A percentile compares a stretch with the other conserved stretches of the same genome.
Conservation (phyloP, 257 asterid genomes). For the Thymus mandschuricus region DNA sequence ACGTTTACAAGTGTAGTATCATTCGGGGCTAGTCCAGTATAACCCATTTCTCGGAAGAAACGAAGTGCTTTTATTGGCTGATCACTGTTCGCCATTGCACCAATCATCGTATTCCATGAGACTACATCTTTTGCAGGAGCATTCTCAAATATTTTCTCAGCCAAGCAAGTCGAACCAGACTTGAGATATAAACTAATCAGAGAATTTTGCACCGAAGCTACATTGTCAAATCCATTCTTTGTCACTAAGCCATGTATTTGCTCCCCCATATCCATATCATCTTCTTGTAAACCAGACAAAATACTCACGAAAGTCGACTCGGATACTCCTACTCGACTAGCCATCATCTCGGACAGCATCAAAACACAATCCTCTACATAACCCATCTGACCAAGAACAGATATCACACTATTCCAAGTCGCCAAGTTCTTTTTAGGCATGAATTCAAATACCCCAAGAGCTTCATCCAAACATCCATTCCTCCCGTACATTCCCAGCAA, state of each 20-base stretch:
- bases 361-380: conserved; percentile 45
- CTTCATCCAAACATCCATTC: conserved; percentile 59
- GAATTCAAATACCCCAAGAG: conserved; percentile 51
- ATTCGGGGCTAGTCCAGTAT: conserved; percentile 53
- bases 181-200: conserved; percentile 65
- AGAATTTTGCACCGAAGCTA: conserved; percentile 55
- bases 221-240: conserved; percentile 54
- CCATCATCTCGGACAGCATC: conserved; percentile 54
- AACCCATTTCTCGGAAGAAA: conserved; percentile 48
- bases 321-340: conserved; percentile 44
- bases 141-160: conserved; percentile 63
- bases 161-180: conserved; percentile 31
- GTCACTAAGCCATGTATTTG: conserved; percentile 61
- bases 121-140: conserved; percentile 59
- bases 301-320: conserved; percentile 57
- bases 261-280: conserved; percentile 48
- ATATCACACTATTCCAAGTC: conserved; percentile 66
- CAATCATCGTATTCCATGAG: background rate
- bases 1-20: conserved; percentile 50
- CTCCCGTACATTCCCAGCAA: conserved; percentile 69
- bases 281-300: conserved; percentile 48
- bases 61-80: conserved; percentile 28
- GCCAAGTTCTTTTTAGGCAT: conserved; percentile 73
- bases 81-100: conserved; percentile 1
- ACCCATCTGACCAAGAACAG: conserved; percentile 59